Evolutionary conservation across 2,329 filamentous ascomycete species (phyloP), one percentile per base, ranked within the genome.

Genomic region (Xylaria sp.): DNA sequence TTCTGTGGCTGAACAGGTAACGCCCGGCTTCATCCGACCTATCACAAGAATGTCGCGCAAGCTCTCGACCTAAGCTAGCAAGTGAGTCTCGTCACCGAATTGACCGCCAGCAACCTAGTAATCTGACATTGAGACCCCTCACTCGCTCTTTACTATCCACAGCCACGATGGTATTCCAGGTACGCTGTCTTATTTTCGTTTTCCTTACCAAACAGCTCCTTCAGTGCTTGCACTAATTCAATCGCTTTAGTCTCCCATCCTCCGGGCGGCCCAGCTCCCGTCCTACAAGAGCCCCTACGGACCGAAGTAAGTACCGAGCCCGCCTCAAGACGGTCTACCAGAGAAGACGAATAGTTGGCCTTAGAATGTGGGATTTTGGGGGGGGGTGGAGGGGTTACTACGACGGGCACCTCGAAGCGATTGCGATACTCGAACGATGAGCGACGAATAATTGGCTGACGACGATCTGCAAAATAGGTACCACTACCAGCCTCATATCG

Each of bases 261-360:
- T 80, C 80, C 80, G 81, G 78, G 77, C 80, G 78, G 77, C 80
- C 71, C 75, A 79, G 72, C 78, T 74, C 71, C 78, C 80, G 56
- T 73, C 79, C 70, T 91, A 89, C 85, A 86, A 86, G 82, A 90
- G 88, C 82, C 83, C 85, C 74, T 90, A 88, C 79, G 89, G 88
- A 79, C 89, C 89, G 62, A 91, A 90, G 89, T 91, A 88, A 82
- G 85, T 82, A 79, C 79, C 70, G 43, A 64, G 39, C 33, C 43
- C 28, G 28, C 58, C 41, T 20, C 15, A 8, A 15, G 61, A 39
- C 49, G 18, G 49, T 1, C 31, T 9, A 28, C 28, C n/a, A 49
- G 51, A 48, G 28, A 33, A 49, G 33, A 23, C 10, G 12, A 36
- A 36, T 12, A n/a, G 28, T 43, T 25, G 12, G 10, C 18, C 3